phyloP scores from a whole-genome alignment of 2,329 filamentous ascomycete genomes.

The Xylariales sp. region DNA sequence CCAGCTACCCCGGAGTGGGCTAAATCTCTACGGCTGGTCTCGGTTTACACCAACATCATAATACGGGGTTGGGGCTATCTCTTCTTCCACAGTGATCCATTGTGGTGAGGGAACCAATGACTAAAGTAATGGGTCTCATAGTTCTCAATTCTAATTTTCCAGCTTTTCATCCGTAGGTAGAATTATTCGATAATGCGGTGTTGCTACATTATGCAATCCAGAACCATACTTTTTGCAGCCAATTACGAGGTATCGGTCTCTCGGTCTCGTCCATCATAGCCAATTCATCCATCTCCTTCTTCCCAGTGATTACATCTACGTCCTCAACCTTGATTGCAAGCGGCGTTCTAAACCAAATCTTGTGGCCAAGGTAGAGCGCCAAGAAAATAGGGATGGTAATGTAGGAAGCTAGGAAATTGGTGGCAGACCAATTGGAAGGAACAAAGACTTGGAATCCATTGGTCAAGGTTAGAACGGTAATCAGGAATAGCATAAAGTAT shows the following conservation, averaged over 20 bases:
- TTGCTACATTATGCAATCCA: constrained; percentile 60
- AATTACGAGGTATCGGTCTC: constrained; percentile 62
- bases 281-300: constrained; percentile 71
- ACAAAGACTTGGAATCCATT: constrained; percentile 83
- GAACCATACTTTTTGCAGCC: constrained; percentile 64
- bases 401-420: constrained; percentile 73
- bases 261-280: constrained; percentile 59
- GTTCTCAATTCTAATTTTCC: background rate
- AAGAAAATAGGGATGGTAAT: constrained; percentile 72
- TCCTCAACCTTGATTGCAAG: constrained; percentile 58
- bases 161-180: background rate
- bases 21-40: background rate
- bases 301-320: constrained; percentile 68
- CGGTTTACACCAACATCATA: background rate
- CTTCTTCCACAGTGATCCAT: background rate
- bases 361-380: constrained; percentile 70
- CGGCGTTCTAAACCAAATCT: constrained; percentile 60
- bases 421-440: constrained; percentile 69
- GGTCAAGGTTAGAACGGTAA: constrained; percentile 73
- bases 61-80: background rate
- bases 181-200: background rate
- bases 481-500: constrained; percentile 67
- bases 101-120: background rate
- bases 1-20: background rate
- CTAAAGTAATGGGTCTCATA: background rate